Evolutionary conservation across 371 early-diverging fungal species (phyloP).

Genomic region (Actinomucor elegans): DNA sequence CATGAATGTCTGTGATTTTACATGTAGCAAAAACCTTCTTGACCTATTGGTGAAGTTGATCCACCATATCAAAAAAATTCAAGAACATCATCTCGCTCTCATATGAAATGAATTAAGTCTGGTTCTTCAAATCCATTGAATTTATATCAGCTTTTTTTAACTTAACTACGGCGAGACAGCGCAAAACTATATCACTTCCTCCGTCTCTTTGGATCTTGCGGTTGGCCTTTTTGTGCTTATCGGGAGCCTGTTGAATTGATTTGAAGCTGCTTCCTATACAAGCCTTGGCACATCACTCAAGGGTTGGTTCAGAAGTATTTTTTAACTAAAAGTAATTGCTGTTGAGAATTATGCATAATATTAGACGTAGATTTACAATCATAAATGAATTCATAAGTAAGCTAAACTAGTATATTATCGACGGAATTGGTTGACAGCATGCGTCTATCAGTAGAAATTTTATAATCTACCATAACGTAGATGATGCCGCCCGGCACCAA

Average conservation of each 20-base stretch:
- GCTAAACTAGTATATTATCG: conserved; percentile 53
- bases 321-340: conserved; percentile 70
- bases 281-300: conserved; percentile 83
- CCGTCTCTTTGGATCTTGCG: conserved; percentile 78
- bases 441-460: conserved; percentile 94
- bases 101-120: conserved; percentile 61
- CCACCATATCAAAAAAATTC: conserved; percentile 93
- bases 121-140: conserved; percentile 59
- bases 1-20: conserved; percentile 92
- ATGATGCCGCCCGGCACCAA: conserved; percentile 97
- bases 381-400: conserved; percentile 92
- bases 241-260: conserved; percentile 65
- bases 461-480: conserved; percentile 87
- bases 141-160: conserved; percentile 62
- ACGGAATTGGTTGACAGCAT: conserved; percentile 67
- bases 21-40: conserved; percentile 79
- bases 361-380: conserved; percentile 97
- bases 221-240: conserved; percentile 62
- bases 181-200: conserved; percentile 72
- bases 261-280: conserved; percentile 43
- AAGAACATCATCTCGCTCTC: conserved; percentile 89
- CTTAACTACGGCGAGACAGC: conserved; percentile 88
- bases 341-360: conserved; percentile 60
- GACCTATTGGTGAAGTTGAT: conserved; percentile 95
- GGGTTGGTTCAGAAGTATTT: conserved; percentile 93